Evolutionary conservation across 768 basidiomycete species (phyloP).

Genomic region (Pleurotus pulmonarius): DNA sequence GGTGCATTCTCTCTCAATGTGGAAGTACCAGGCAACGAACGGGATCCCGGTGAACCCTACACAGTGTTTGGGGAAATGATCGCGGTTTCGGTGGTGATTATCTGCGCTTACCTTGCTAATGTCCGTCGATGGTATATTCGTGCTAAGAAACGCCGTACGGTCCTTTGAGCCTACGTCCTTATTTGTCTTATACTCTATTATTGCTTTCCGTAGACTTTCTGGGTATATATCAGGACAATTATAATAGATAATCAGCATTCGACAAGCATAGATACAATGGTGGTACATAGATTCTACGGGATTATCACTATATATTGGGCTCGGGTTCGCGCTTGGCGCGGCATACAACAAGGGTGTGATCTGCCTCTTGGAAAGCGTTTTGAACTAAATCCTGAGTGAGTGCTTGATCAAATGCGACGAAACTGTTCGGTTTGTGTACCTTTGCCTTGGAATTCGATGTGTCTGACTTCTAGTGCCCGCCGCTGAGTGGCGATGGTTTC

Average conservation of each 20-base stretch:
- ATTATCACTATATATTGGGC: slow-evolving; percentile 16
- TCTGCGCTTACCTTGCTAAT: slow-evolving; percentile 38
- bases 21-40: slow-evolving; percentile 51
- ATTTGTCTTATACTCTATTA: too few relatives aligned
- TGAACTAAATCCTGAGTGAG: slow-evolving; percentile 24
- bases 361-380: slow-evolving; percentile 38
- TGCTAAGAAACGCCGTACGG: slow-evolving; percentile 38
- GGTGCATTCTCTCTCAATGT: slow-evolving; percentile 71
- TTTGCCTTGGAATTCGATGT: slow-evolving; percentile 37
- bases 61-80: slow-evolving; percentile 57
- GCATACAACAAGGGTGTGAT: slow-evolving; percentile 29
- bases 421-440: slow-evolving; percentile 21
- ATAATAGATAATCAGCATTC: not conserved
- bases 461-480: slow-evolving; percentile 38
- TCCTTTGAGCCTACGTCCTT: slow-evolving; percentile 12
- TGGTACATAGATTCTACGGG: not conserved
- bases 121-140: slow-evolving; percentile 64
- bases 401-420: not conserved
- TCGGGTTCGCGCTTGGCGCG: slow-evolving; percentile 20
- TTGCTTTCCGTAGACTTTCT: not conserved
- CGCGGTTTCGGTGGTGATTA: slow-evolving; percentile 37
- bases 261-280: not conserved
- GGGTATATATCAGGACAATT: not conserved
- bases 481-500: slow-evolving; percentile 38
- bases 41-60: slow-evolving; percentile 30